Evolutionary conservation across 306 rosid genomes (phyloP).

Genomic region (Vigna nakashimae): DNA sequence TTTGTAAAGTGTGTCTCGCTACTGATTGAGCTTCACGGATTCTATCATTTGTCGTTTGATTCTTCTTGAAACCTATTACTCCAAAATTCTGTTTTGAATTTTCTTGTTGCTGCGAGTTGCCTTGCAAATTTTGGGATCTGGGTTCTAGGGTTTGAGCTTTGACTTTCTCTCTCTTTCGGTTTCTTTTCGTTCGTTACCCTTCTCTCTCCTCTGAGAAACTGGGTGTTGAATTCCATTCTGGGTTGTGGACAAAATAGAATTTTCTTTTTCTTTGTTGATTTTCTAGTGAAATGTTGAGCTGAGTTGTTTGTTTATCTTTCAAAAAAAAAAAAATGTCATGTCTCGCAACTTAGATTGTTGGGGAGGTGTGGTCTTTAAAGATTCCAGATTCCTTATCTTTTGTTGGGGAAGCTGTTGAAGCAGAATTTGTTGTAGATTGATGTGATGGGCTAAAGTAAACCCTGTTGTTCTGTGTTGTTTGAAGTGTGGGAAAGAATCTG

Average conservation of each 20-base stretch:
- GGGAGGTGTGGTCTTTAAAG: constrained; percentile 30
- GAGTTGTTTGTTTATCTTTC: constrained; percentile 12
- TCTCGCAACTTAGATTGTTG: constrained; percentile 39
- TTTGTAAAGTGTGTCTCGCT: constrained; percentile 42
- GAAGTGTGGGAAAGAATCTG: not conserved
- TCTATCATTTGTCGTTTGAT: constrained; percentile 38
- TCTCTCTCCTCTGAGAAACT: constrained; percentile 42
- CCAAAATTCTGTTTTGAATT: not conserved
- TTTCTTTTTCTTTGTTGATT: constrained; percentile 26
- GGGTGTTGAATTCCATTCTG: constrained; percentile 32
- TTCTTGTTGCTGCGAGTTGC: constrained; percentile 35
- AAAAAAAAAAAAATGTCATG: not conserved
- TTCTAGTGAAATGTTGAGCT: constrained; percentile 37
- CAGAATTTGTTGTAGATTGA: constrained; percentile 11
- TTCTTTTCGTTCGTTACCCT: constrained; percentile 32
- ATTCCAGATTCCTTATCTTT: constrained; percentile 35
- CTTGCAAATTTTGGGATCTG: constrained; percentile 75
- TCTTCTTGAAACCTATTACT: constrained; percentile 38
- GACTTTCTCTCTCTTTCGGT: constrained; percentile 46
- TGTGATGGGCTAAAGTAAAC: constrained; percentile 48
- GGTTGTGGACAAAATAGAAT: constrained; percentile 9
- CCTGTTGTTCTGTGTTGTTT: constrained; percentile 19
- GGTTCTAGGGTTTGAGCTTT: constrained; percentile 68
- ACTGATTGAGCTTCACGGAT: constrained; percentile 19
- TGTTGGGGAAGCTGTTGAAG: constrained; percentile 13